Evolutionary conservation across 495 filamentous ascomycete genomes (phyloP).

Genomic region (Evansstolkia leycettana): DNA sequence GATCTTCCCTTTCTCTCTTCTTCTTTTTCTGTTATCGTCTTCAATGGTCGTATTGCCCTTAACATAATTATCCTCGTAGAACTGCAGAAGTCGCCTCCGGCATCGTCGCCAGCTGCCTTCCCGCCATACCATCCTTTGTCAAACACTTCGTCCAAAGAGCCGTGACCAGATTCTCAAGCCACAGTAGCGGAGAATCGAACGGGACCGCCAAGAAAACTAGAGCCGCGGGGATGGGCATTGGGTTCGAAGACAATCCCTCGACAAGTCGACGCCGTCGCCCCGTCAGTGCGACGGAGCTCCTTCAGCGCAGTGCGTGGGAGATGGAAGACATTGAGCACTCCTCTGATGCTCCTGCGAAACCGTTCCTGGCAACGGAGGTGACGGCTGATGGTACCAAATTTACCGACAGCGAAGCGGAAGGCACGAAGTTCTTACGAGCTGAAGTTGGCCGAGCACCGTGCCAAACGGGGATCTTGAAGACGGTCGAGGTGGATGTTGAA

Average conservation of each 20-base stretch:
- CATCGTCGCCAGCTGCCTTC: conserved; percentile 12
- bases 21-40: background rate
- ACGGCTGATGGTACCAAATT: conserved; percentile 1
- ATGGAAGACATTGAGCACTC: background rate
- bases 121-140: conserved; percentile 10
- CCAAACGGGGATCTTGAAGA: conserved; percentile 11
- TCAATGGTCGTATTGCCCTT: background rate
- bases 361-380: conserved; percentile 2
- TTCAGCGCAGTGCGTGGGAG: conserved; percentile 1
- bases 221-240: background rate
- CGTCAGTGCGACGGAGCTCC: background rate
- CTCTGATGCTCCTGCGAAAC: background rate
- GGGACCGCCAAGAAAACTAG: background rate
- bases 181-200: background rate
- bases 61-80: conserved; percentile 1
- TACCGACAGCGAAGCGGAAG: background rate
- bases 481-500: conserved; percentile 15
- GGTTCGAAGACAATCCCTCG: too few relatives aligned
- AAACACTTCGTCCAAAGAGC: conserved; percentile 7
- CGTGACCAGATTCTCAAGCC: conserved; percentile 1
- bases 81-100: conserved; percentile 14
- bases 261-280: too few relatives aligned
- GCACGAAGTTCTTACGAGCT: background rate
- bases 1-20: background rate
- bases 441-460: background rate